phyloP scores from a whole-genome alignment of 176 grass and related monocot genomes.

The Oryza officinalis region DNA sequence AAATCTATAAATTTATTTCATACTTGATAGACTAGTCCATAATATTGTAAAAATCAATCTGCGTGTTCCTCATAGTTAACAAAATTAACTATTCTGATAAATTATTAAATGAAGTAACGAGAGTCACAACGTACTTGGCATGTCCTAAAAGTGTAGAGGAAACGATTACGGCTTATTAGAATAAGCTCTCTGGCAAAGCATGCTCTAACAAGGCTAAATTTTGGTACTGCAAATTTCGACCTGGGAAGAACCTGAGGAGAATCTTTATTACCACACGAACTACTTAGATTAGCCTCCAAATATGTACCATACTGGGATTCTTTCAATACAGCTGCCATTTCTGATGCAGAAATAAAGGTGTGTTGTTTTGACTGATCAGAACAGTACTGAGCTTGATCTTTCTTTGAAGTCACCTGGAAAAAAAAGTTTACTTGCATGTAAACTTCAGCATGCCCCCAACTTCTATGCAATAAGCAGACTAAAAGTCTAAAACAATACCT shows the following conservation, averaged over 20 bases:
- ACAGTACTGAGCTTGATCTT: conserved; percentile 83
- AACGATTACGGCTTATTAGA: conserved; percentile 64
- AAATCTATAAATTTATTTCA: not conserved
- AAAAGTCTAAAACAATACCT: conserved; percentile 35
- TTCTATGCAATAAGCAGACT: not conserved
- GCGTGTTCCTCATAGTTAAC: not conserved
- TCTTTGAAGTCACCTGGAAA: conserved; percentile 65
- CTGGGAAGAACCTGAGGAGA: conserved; percentile 45
- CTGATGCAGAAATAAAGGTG: conserved; percentile 48
- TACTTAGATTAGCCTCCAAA: conserved; percentile 24
- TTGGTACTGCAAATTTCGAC: conserved; percentile 74
- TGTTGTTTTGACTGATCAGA: conserved; percentile 53
- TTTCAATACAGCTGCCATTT: conserved; percentile 57
- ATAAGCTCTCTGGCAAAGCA: conserved; percentile 66
- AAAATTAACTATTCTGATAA: not conserved
- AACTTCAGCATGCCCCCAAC: not conserved
- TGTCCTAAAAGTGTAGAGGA: conserved; percentile 74
- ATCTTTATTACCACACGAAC: conserved; percentile 20
- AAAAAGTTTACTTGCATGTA: conserved; percentile 9
- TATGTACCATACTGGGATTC: conserved; percentile 54
- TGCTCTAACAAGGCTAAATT: conserved; percentile 53
- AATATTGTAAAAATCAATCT: not conserved
- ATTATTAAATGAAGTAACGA: not conserved
- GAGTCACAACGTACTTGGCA: conserved; percentile 50
- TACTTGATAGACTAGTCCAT: not conserved